These are phyloP conservation scores for Trichophyton benhamiae DNA, from an alignment of 2,329 filamentous ascomycete species.

Conservation along the genomic window DNA sequence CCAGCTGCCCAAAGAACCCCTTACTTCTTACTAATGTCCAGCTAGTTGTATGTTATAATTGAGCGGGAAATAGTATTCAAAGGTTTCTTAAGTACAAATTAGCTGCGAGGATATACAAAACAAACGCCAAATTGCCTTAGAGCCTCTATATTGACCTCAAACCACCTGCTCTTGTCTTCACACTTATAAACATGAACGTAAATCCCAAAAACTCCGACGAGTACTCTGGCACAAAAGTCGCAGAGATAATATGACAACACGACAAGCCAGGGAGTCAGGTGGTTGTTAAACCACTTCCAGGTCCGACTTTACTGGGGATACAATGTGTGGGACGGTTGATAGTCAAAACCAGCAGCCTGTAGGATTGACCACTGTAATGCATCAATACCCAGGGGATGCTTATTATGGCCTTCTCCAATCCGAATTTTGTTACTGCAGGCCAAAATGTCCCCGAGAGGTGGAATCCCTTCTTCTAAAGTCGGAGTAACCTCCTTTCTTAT, in stretches of 20 bases:
- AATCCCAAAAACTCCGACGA: too few species aligned
- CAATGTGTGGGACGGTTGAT: background rate
- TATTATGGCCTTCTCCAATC: constrained; percentile 31
- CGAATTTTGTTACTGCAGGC: constrained; percentile 44
- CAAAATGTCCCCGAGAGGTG: constrained; percentile 47
- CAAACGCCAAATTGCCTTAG: background rate
- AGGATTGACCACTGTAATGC: constrained; percentile 53
- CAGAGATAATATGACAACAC: background rate
- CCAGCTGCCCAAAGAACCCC: background rate
- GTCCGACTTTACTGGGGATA: background rate
- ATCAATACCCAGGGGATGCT: constrained; percentile 46
- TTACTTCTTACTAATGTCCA: background rate
- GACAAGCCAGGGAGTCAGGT: too few species aligned
- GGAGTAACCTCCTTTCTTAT: constrained; percentile 30
- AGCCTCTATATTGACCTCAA: background rate
- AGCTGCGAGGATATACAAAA: background rate
- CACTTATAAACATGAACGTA: background rate
- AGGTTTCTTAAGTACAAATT: background rate
- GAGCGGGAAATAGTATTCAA: background rate
- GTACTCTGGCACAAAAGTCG: too few species aligned
- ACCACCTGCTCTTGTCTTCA: background rate
- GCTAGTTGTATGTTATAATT: background rate
- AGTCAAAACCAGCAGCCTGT: constrained; percentile 47
- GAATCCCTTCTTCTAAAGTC: constrained; percentile 25
- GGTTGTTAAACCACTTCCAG: too few species aligned